Evolutionary conservation across 1,284 basidiomycete genomes (phyloP).

Genomic region (Leccinum fallax): DNA sequence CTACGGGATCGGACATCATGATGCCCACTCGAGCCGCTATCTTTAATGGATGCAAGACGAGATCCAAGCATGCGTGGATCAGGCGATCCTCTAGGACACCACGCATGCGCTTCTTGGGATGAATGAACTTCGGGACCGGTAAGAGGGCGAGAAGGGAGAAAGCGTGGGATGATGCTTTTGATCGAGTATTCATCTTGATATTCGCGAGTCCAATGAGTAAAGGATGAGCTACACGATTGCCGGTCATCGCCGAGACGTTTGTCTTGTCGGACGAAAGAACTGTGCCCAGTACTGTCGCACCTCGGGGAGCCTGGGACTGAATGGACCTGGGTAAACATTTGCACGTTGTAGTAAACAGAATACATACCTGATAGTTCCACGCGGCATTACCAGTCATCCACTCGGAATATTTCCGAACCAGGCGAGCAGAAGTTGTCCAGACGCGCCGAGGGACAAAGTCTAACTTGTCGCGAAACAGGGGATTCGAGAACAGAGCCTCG

Average conservation of each 20-base stretch:
- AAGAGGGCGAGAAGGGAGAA: not conserved
- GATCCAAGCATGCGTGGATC: not conserved
- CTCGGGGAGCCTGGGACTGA: not conserved
- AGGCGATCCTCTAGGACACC: not conserved
- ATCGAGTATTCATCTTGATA: not conserved
- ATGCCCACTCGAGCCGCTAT: not conserved
- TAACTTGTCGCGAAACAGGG: not conserved
- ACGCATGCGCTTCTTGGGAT: not conserved
- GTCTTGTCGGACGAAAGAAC: not conserved
- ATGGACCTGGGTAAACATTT: not conserved
- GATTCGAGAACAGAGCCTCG: not conserved
- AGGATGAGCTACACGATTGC: not conserved
- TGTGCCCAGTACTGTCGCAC: not conserved
- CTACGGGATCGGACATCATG: not conserved
- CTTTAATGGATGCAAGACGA: not conserved
- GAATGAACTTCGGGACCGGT: not conserved
- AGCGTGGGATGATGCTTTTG: not conserved
- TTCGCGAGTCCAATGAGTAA: not conserved
- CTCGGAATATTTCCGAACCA: not conserved
- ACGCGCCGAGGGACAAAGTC: not conserved
- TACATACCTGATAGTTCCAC: not conserved
- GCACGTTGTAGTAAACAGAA: not conserved
- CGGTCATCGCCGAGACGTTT: not conserved
- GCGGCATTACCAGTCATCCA: not conserved
- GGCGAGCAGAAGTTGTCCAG: not conserved